Base-by-base conservation (phyloP, 1,139 yeast species). In the Candida tunisiensis region DNA sequence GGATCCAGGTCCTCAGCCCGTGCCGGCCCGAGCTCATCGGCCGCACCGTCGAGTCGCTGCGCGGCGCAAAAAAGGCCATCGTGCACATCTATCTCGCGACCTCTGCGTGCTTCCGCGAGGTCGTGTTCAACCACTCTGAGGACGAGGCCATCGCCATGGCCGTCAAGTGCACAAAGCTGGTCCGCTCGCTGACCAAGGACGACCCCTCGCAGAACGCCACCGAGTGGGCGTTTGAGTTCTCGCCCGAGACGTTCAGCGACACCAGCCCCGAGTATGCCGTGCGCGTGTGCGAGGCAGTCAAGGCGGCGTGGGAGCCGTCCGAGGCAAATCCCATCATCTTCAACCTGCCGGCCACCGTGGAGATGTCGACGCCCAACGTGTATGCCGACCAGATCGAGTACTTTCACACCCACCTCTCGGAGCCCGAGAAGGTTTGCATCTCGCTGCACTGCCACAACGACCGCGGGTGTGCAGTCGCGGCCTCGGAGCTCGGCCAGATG, bases 331-430 rank as follows among this genome's bases (percentile, higher is more conserved):
- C 94, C 34, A 82, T 88, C 42, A 82, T 88, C 41, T 85, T 88
- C 65, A 88, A 88, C 59, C 65, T 88, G 42, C 98, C 98, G 8
- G 96, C 98, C 23, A 88, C 98, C n/a, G 96, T 88, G 21, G 98
- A 88, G 59, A 78, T 85, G 66, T 61, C 93, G 15, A 69, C 91
- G 24, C 98, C 96, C 36, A 88, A 88, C 51, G 73, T 85, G 24
- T 88, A 82, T 45, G 98, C 96, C 29, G 96, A 88, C 55, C 96
- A 85, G 60, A 73, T 88, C 37, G 98, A 88, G 57, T 83, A 77
- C 51, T 88, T 88, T 49, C 60, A 75, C 36, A 72, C 73, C 15
- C 65, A 75, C 42, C 77, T 88, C 31, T 52, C 74, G 25, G 77
- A 85, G 47, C 74, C 96, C 45, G 92, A 82, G 40, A 79, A 71